These are phyloP conservation scores for Aspergillus hortae DNA, from an alignment of 2,329 filamentous ascomycete genomes.

Conservation along the genomic window DNA sequence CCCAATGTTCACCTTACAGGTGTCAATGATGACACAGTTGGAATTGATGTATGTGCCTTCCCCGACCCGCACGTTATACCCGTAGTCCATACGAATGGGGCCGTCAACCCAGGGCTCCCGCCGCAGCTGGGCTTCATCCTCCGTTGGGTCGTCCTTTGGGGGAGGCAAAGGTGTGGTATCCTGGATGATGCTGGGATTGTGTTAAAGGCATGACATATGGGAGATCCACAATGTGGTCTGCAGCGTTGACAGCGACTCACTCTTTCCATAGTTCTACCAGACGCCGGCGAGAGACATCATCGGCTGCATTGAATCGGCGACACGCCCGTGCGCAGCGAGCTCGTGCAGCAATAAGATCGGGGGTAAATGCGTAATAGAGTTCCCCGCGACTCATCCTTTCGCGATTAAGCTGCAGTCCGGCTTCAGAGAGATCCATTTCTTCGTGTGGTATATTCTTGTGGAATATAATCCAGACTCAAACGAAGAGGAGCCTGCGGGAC, in stretches of 20 bases:
- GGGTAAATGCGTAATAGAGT: conserved; percentile 70
- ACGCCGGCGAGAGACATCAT: conserved; percentile 57
- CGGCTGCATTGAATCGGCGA: conserved; percentile 61
- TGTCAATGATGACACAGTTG: conserved; percentile 74
- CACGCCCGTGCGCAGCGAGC: conserved; percentile 61
- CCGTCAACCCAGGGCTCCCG: conserved; percentile 66
- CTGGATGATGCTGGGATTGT: conserved; percentile 44
- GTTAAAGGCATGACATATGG: not conserved
- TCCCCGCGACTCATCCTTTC: conserved; percentile 62
- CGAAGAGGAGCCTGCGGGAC: not conserved
- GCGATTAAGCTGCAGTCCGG: conserved; percentile 21
- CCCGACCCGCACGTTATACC: conserved; percentile 69
- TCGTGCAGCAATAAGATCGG: conserved; percentile 62
- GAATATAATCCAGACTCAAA: not conserved
- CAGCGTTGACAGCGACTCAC: conserved; percentile 48
- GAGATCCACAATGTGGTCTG: not conserved
- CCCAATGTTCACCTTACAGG: conserved; percentile 69
- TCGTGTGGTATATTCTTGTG: not conserved
- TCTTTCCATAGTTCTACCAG: conserved; percentile 67
- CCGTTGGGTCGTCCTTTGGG: conserved; percentile 52
- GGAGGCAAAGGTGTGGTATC: conserved; percentile 64
- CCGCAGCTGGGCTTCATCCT: conserved; percentile 63
- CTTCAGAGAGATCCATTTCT: conserved; percentile 11
- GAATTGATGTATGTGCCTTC: conserved; percentile 71
- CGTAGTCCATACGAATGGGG: conserved; percentile 73